Base-by-base conservation (phyloP, 768 basidiomycete species). In the Boletus reticulatus region DNA sequence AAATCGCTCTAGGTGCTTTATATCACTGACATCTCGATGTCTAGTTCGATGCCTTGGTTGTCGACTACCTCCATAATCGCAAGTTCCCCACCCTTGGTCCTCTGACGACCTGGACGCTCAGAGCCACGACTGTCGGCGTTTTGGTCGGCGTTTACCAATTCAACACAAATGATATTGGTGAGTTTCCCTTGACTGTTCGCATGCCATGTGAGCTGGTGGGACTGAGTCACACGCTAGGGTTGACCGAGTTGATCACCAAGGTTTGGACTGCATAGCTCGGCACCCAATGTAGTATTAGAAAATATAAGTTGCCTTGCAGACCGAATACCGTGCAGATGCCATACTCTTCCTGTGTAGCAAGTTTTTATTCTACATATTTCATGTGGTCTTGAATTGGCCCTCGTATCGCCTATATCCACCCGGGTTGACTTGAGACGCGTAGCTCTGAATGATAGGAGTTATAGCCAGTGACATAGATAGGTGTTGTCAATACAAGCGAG, bases 131-230 rank as follows among this genome's bases (percentile, higher is more conserved):
- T 29, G 83, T 87, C 38, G 92, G 85, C 20, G 84, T 89, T 6
- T 79, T 94, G 49, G 84, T 93, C 43, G 96, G 97, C 16, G 82
- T 98, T 7, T 99, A 97, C 76, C 89, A 97, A 72, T 98, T 98
- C 79, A 98, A 98, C 77, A 98, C 97, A 42, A 94, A 96, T 68
- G 96, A 98, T 69, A 86, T 99, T 59, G 95, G 97, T 97, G 63
- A 62, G 90, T 79, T 34, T 32, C 38, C 6, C 24, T 24, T 43
- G 43, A 11, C 9, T n/a, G 37, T 50, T 38, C 44, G 57, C 13
- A 50, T 11, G 57, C 55, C 39, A 41, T 31, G 31, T 44, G 11
- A 49, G 22, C 8, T 44, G 19, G 6, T 42, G 43, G 32, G 20
- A 36, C 53, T 50, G 20, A 58, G n/a, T 54, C 38, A 11, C 50